Evolutionary conservation across 2,329 filamentous ascomycete species (phyloP).

Genomic region (Pseudogymnoascus sp.): DNA sequence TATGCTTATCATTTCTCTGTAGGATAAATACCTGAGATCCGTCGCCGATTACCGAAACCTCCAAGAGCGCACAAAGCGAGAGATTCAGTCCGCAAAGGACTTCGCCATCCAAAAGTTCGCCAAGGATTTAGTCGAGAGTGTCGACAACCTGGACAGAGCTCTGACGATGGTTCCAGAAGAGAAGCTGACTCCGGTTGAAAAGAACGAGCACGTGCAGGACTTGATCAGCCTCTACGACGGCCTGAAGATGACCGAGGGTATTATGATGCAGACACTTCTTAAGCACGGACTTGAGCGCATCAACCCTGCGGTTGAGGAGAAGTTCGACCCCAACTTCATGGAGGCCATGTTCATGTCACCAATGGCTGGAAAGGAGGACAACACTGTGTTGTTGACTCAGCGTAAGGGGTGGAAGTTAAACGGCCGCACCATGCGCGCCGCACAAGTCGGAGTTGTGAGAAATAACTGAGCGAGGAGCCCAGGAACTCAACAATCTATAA

Average conservation of each 20-base stretch:
- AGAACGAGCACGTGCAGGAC: slow-evolving; percentile 55
- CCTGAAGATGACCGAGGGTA: slow-evolving; percentile 87
- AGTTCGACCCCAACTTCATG: slow-evolving; percentile 94
- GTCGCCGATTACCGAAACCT: slow-evolving; percentile 98
- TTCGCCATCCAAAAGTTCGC: slow-evolving; percentile 94
- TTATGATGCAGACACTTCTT: slow-evolving; percentile 78
- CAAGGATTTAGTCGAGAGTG: slow-evolving; percentile 85
- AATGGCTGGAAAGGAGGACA: slow-evolving; percentile 79
- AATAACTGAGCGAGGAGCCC: slow-evolving; percentile 38
- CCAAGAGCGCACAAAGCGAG: slow-evolving; percentile 86
- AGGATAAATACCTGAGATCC: slow-evolving; percentile 93
- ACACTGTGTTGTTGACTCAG: slow-evolving; percentile 84
- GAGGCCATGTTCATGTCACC: slow-evolving; percentile 95
- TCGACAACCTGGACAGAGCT: slow-evolving; percentile 96
- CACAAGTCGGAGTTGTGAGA: slow-evolving; percentile 95
- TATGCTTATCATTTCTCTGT: slow-evolving; percentile 8
- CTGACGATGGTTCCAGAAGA: slow-evolving; percentile 69
- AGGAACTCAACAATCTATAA: background rate
- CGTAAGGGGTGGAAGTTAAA: slow-evolving; percentile 95
- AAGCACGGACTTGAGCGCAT: slow-evolving; percentile 93
- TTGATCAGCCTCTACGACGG: slow-evolving; percentile 76
- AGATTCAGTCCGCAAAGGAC: slow-evolving; percentile 77
- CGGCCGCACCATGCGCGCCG: slow-evolving; percentile 77
- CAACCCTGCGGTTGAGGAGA: slow-evolving; percentile 63
- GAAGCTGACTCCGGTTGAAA: slow-evolving; percentile 50